Evolutionary conservation across 305 asterid genomes (phyloP), one percentile per base, ranked within the genome.

Genomic region (Fraxinus floribunda): DNA sequence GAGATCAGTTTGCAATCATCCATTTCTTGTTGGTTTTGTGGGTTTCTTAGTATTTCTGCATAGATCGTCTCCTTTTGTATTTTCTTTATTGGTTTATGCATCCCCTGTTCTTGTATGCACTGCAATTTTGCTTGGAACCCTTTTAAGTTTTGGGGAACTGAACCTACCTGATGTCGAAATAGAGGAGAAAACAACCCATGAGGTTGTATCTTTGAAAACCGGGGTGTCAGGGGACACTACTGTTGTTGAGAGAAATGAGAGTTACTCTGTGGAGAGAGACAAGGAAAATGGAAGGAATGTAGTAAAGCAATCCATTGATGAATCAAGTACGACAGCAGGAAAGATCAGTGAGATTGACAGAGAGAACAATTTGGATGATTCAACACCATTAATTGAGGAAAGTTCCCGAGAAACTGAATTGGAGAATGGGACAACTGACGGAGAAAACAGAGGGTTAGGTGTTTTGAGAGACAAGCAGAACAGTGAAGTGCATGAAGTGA

Each of bases 41-140:
- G 91, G 93, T 86, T 92, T 93, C 88, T 88, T 93, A 90, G 70
- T 91, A 29, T 88, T 88, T 76, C 79, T 95, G 89, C 86, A 92
- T 84, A 89, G 96, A 91, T 90, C 90, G 75, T 92, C 88, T 39
- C 99, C 98, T 30, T 92, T 90, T 32, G 29, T 94, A 66, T 95
- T 94, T 84, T 95, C 98, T 8, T 29, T 95, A 70, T 84, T 95
- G 92, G 88, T 93, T 10, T 91, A 96, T 84, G 87, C 87, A 75
- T 94, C 97, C 30, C 98, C 99, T 86, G 90, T 93, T 66, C 90
- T 95, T 84, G 87, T 94, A 57, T 95, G 97, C 89, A 94, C 99
- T 84, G 93, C 94, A 82, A 83, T 91, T 84, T 90, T 95, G 91
- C 98, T 93, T 68, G 97, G 98, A 16, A 89, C 92, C 75, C 89